Evolutionary conservation across 148 eudicot genomes (phyloP).

Genomic region (Camellia lanceoleosa): DNA sequence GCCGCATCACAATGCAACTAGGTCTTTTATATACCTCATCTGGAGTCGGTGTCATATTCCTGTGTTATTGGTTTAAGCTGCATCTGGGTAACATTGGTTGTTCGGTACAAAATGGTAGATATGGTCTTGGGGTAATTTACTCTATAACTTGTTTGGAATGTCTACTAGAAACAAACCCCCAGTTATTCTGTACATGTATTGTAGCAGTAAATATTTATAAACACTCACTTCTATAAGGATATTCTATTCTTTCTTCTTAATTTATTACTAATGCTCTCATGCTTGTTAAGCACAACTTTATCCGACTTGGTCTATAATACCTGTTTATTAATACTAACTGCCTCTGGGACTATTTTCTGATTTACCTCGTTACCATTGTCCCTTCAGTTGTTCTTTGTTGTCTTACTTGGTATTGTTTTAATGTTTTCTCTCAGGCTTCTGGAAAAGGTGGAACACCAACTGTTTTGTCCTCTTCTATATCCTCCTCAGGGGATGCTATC

Average conservation of each 20-base stretch:
- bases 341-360: not conserved
- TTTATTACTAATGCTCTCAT: not conserved
- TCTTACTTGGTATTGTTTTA: not conserved
- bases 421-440: constrained; percentile 21
- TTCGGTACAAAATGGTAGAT: not conserved
- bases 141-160: not conserved
- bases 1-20: not conserved
- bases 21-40: too few species aligned
- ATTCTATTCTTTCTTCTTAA: too few species aligned
- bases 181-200: too few species aligned
- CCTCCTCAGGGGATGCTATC: constrained; percentile 30
- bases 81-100: not conserved
- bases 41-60: too few species aligned
- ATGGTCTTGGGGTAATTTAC: not conserved
- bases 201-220: too few species aligned
- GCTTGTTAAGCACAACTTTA: not conserved
- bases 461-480: constrained; percentile 24
- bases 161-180: not conserved
- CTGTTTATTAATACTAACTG: not conserved
- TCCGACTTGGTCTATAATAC: not conserved
- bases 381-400: not conserved
- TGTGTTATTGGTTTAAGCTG: too few species aligned
- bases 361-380: not conserved
- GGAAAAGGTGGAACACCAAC: constrained; percentile 19
- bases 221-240: too few species aligned